Evolutionary conservation across 164 flowering plant genomes (phyloP).

Genomic region (Sedum album): DNA sequence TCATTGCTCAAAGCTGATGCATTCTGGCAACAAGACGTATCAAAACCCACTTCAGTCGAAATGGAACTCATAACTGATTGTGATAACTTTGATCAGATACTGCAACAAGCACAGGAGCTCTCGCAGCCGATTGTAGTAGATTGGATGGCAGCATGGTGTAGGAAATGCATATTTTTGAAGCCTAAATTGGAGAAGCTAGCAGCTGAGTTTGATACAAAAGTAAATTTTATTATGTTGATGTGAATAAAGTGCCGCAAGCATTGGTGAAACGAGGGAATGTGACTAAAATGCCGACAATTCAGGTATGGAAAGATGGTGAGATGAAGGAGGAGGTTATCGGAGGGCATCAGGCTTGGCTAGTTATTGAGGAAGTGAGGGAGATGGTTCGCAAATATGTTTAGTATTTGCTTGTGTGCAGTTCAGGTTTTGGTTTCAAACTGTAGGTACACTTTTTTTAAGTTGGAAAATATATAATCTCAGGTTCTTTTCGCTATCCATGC

Average conservation of each 20-base stretch:
- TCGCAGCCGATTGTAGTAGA: conserved; percentile 70
- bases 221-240: conserved; percentile 78
- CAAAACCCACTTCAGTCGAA: conserved; percentile 45
- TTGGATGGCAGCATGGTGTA: conserved; percentile 97
- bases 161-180: conserved; percentile 92
- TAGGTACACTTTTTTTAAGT: background rate
- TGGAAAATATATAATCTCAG: no score
- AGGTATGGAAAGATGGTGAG: conserved; percentile 97
- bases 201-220: conserved; percentile 63
- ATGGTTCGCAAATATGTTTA: conserved; percentile 64
- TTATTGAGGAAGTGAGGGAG: conserved; percentile 75
- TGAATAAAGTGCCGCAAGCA: conserved; percentile 77
- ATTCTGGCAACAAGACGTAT: conserved; percentile 45
- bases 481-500: no score
- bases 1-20: conserved; percentile 24
- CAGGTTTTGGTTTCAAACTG: background rate
- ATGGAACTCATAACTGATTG: conserved; percentile 57
- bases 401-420: conserved; percentile 5
- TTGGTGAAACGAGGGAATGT: conserved; percentile 93
- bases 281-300: conserved; percentile 97
- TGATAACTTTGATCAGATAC: conserved; percentile 64
- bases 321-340: conserved; percentile 91
- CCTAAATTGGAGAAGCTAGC: conserved; percentile 94
- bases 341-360: conserved; percentile 92
- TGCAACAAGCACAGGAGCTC: conserved; percentile 40